Percentiles rank a stretch among this genome's conserved stretches.
phyloP scores from a whole-genome alignment of 768 basidiomycete genomes.

The Suillus cothurnatus region DNA sequence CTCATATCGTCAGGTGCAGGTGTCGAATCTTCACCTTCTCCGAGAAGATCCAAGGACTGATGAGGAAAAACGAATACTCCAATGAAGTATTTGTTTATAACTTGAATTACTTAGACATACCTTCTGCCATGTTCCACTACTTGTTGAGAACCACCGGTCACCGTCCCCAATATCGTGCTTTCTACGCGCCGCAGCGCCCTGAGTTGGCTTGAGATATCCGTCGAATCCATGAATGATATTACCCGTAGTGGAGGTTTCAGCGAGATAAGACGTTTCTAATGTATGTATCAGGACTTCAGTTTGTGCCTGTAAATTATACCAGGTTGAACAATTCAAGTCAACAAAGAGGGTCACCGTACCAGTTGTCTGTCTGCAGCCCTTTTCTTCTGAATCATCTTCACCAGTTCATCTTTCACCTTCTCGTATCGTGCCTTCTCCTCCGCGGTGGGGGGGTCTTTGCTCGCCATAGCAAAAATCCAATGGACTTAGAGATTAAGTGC shows the following conservation, averaged over 20 bases:
- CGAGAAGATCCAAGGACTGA: slow-evolving; percentile 75
- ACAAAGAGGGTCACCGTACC: slow-evolving; percentile 42
- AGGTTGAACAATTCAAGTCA: not conserved
- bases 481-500: not conserved
- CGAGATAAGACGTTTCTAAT: slow-evolving; percentile 73
- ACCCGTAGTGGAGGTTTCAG: slow-evolving; percentile 80
- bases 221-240: slow-evolving; percentile 91
- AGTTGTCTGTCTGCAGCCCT: slow-evolving; percentile 75
- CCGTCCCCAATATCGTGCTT: slow-evolving; percentile 76
- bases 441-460: slow-evolving; percentile 46
- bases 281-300: slow-evolving; percentile 80
- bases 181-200: slow-evolving; percentile 52
- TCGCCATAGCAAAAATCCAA: slow-evolving; percentile 34
- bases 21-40: slow-evolving; percentile 64
- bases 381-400: slow-evolving; percentile 75
- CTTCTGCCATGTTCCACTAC: slow-evolving; percentile 77
- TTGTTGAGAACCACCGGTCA: slow-evolving; percentile 82
- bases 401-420: slow-evolving; percentile 70
- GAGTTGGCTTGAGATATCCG: slow-evolving; percentile 77
- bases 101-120: slow-evolving; percentile 34
- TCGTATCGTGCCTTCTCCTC: slow-evolving; percentile 78
- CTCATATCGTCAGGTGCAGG: slow-evolving; percentile 68
- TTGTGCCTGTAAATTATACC: slow-evolving; percentile 54
- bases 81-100: slow-evolving; percentile 3
- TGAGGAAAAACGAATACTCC: slow-evolving; percentile 13